These are phyloP conservation scores for Eleusine indica DNA, from an alignment of 176 grass and related monocot genomes.

Conservation along the genomic window DNA sequence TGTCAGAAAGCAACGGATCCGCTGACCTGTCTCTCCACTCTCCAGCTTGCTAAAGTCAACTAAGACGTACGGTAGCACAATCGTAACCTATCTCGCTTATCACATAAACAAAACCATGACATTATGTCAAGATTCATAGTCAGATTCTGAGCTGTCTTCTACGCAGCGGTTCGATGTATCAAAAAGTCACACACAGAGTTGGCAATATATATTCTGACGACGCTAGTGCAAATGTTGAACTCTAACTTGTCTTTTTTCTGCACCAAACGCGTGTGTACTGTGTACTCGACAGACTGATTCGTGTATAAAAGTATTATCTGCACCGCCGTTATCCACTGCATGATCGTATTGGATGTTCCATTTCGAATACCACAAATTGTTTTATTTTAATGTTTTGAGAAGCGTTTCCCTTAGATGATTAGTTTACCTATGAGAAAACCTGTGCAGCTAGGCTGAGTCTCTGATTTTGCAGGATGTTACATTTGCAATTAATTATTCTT, in stretches of 20 bases:
- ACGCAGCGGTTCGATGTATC: neutral
- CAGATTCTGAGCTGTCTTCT: neutral
- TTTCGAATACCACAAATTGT: too few relatives aligned
- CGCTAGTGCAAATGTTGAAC: neutral
- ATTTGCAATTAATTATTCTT: too few relatives aligned
- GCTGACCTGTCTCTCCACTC: neutral
- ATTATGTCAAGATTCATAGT: neutral
- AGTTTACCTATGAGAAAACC: too few relatives aligned
- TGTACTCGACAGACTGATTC: neutral
- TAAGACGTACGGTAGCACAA: neutral
- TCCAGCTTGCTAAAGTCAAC: neutral
- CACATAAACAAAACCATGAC: neutral
- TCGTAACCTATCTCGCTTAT: neutral
- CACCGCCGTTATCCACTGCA: too few relatives aligned
- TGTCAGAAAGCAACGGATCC: neutral
- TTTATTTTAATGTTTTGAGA: too few relatives aligned
- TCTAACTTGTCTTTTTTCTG: neutral
- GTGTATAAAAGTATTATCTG: neutral
- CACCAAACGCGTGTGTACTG: neutral
- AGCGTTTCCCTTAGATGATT: too few relatives aligned
- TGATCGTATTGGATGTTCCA: too few relatives aligned
- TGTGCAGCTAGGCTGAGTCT: too few relatives aligned
- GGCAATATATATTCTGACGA: neutral
- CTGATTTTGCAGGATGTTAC: too few relatives aligned
- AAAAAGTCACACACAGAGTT: neutral